Evolutionary conservation across 2,329 filamentous ascomycete species (phyloP).

Genomic region (Tolypocladium pustulatum): DNA sequence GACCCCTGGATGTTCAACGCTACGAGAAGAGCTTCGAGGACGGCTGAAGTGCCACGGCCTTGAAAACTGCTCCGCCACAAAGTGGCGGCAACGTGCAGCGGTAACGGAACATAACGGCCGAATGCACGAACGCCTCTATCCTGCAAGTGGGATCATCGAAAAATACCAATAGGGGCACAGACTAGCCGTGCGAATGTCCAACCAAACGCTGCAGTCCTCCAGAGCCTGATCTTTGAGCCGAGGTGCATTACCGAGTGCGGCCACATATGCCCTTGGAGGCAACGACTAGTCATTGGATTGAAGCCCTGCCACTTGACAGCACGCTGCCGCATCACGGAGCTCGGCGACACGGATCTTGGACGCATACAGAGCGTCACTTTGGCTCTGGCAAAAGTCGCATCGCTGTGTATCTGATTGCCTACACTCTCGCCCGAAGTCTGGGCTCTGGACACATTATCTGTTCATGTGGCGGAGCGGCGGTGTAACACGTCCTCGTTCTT

Average conservation of each 20-base stretch:
- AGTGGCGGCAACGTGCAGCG: not conserved
- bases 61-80: not conserved
- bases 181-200: not conserved
- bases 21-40: conserved; percentile 54
- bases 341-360: conserved; percentile 6
- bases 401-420: not conserved
- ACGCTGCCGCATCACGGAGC: conserved; percentile 29
- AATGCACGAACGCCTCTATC: not conserved
- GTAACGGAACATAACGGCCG: not conserved
- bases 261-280: not conserved
- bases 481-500: not conserved
- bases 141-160: not conserved
- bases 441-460: not conserved
- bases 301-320: conserved; percentile 34
- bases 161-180: not conserved
- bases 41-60: conserved; percentile 6
- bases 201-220: not conserved
- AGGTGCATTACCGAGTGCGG: conserved; percentile 6
- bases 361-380: not conserved
- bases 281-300: conserved; percentile 10
- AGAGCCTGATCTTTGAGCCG: not conserved
- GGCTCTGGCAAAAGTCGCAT: not conserved
- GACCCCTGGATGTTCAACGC: conserved; percentile 56
- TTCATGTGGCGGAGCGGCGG: not conserved
- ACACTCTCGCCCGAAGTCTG: not conserved